phyloP scores from a whole-genome alignment of 2,329 filamentous ascomycete species.

The Cladophialophora bantiana region DNA sequence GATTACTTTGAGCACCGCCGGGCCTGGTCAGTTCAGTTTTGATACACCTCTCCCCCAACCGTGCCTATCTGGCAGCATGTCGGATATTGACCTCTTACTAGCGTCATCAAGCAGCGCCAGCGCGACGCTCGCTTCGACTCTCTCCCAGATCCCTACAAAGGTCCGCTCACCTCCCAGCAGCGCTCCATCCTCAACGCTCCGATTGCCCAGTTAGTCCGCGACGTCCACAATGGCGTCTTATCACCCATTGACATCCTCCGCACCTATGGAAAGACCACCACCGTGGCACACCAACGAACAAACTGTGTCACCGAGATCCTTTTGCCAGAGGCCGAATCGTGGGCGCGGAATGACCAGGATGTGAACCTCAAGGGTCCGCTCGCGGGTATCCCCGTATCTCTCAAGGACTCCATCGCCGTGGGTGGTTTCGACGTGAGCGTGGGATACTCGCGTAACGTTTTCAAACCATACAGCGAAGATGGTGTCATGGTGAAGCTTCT shows the following conservation, averaged over 20 bases:
- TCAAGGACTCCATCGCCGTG: slow-evolving; percentile 81
- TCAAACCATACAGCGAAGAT: slow-evolving; percentile 71
- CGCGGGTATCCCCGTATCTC: slow-evolving; percentile 82
- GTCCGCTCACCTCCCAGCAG: slow-evolving; percentile 69
- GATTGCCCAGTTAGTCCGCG: slow-evolving; percentile 78
- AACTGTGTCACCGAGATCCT: slow-evolving; percentile 91
- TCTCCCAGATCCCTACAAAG: slow-evolving; percentile 70
- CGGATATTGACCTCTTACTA: slow-evolving; percentile 48
- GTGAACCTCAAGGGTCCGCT: slow-evolving; percentile 80
- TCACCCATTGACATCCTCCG: slow-evolving; percentile 76
- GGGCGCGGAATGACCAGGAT: slow-evolving; percentile 61
- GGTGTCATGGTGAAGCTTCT: slow-evolving; percentile 76
- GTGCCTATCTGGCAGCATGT: background rate
- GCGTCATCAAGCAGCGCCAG: slow-evolving; percentile 79
- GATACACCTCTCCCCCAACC: background rate
- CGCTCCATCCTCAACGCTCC: slow-evolving; percentile 72
- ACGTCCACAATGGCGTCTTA: slow-evolving; percentile 73
- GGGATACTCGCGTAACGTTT: slow-evolving; percentile 76
- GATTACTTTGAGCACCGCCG: slow-evolving; percentile 74
- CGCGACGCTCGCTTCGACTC: slow-evolving; percentile 72
- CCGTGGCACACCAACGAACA: slow-evolving; percentile 83
- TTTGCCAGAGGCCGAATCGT: slow-evolving; percentile 77
- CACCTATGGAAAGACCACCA: slow-evolving; percentile 84
- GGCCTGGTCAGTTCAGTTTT: slow-evolving; percentile 66
- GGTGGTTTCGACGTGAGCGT: slow-evolving; percentile 83